Evolutionary conservation across 495 filamentous ascomycete genomes (phyloP), one percentile per base, ranked within the genome.

Genomic region (Penicillium simplicissimum): DNA sequence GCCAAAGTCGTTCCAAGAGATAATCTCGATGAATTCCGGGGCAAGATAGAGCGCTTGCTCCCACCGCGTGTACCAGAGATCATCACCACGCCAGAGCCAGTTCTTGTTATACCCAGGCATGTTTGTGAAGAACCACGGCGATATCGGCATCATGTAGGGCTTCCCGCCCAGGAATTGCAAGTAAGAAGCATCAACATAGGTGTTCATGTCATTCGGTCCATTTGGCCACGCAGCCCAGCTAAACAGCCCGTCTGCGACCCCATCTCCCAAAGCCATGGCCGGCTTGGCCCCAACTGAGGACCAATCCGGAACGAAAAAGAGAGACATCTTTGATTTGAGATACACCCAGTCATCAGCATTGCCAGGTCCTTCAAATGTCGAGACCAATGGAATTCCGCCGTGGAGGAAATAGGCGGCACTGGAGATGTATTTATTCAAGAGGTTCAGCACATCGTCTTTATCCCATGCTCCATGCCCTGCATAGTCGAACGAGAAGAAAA

Each of bases 61-160:
- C 91, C 90, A 95, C 6, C 91, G 85, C 58, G 87, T 81, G 52
- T 85, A 83, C 90, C 90, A 93, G 4, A 92, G 76, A 36, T 84
- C 82, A 60, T 91, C 90, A 36, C 86, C 85, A 2, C 84, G 83
- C 70, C 84, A 90, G 33, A 90, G 80, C 89, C 89, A 92, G 63
- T 91, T 90, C 69, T 93, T 93, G 60, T 76, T 75, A 69, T 82
- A 90, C 38, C 83, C 81, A 0, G 89, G 86, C 17, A 92, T 76
- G 55, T 89, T 87, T 67, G 79, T 81, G 63, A 89, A 93, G 71
- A 92, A 92, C 85, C 87, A 91, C 1, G 90, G 90, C 15, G 87
- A 87, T 14, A 90, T 85, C 15, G 85, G 83, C 89, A 91, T 91
- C 89, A 93, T 92, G 73, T 87, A 93, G 7, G 85, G 77, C 71